These are phyloP conservation scores for Aspergillus unguis DNA, from an alignment of 2,329 filamentous ascomycete genomes.

Conservation along the genomic window DNA sequence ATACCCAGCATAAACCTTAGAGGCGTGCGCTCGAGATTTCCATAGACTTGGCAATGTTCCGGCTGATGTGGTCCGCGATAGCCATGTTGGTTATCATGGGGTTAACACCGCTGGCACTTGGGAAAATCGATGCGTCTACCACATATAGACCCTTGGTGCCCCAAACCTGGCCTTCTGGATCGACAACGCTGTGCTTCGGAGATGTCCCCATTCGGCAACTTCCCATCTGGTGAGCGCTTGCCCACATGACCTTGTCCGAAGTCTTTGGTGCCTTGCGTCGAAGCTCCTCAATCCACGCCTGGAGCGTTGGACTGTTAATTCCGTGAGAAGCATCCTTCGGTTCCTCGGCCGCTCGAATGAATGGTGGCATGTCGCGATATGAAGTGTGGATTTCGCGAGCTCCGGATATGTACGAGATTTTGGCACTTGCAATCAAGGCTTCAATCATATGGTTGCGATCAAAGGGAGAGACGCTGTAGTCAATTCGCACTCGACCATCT, in stretches of 20 bases:
- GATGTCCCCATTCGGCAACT: conserved; percentile 48
- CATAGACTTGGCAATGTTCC: conserved; percentile 36
- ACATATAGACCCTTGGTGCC: conserved; percentile 47
- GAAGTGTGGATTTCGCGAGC: conserved; percentile 73
- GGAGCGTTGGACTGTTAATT: conserved; percentile 54
- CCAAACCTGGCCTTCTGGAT: conserved; percentile 47
- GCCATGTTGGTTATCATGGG: conserved; percentile 54
- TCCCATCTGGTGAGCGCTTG: conserved; percentile 53
- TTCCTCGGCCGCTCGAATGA: conserved; percentile 47
- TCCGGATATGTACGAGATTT: conserved; percentile 73
- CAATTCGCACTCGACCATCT: conserved; percentile 62
- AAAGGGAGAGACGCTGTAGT: conserved; percentile 67
- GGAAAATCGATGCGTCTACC: conserved; percentile 50
- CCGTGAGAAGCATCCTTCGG: conserved; percentile 35
- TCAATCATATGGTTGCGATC: conserved; percentile 71
- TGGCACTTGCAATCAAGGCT: conserved; percentile 67
- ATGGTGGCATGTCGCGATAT: conserved; percentile 62
- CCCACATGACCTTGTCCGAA: conserved; percentile 44
- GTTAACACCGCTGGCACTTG: conserved; percentile 51
- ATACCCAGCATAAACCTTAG: not conserved
- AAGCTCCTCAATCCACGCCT: conserved; percentile 53
- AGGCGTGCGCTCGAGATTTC: conserved; percentile 11
- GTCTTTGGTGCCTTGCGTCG: conserved; percentile 45
- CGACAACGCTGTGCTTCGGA: conserved; percentile 43
- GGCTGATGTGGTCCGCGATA: conserved; percentile 47